Conservation (phyloP, 768 basidiomycete genomes). For the Phlebiopsis flavidoalba region DNA sequence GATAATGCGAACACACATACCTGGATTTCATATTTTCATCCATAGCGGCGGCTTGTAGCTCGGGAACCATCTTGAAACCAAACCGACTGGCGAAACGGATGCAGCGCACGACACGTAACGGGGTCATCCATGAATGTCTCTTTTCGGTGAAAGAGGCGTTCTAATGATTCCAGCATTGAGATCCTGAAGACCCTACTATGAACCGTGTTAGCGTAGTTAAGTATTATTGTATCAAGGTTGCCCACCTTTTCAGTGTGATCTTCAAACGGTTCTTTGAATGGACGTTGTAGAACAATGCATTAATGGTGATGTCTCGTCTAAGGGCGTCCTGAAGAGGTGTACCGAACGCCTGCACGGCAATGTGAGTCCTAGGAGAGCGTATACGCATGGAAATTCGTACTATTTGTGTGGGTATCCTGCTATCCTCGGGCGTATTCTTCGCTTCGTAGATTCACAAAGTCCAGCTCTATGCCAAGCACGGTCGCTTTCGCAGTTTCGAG, state of each 20-base stretch:
- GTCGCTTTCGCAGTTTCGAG: conserved; percentile 90
- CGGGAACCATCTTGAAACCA: conserved; percentile 71
- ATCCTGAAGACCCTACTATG: conserved; percentile 75
- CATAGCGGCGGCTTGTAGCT: conserved; percentile 56
- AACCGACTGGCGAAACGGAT: conserved; percentile 90
- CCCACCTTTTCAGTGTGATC: conserved; percentile 77
- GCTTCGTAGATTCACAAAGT: conserved; percentile 89
- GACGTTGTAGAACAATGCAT: conserved; percentile 93
- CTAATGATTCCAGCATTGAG: conserved; percentile 73
- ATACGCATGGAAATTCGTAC: conserved; percentile 38
- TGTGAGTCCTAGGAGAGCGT: background rate
- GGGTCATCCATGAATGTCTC: conserved; percentile 95
- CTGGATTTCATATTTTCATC: conserved; percentile 62
- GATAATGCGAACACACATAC: conserved; percentile 27
- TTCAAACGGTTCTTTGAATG: conserved; percentile 80
- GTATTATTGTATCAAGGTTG: background rate
- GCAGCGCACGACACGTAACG: conserved; percentile 86
- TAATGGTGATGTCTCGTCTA: conserved; percentile 91
- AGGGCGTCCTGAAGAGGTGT: conserved; percentile 89
- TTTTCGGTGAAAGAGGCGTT: conserved; percentile 79
- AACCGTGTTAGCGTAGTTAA: conserved; percentile 3
- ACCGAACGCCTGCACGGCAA: conserved; percentile 65
- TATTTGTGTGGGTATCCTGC: conserved; percentile 84
- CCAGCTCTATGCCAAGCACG: conserved; percentile 77
- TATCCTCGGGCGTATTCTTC: conserved; percentile 86